A percentile compares a stretch with the other conserved stretches of the same genome.
Conservation (phyloP, 228 moss, liverwort and hornwort genomes). For the Sphagnum fallax region DNA sequence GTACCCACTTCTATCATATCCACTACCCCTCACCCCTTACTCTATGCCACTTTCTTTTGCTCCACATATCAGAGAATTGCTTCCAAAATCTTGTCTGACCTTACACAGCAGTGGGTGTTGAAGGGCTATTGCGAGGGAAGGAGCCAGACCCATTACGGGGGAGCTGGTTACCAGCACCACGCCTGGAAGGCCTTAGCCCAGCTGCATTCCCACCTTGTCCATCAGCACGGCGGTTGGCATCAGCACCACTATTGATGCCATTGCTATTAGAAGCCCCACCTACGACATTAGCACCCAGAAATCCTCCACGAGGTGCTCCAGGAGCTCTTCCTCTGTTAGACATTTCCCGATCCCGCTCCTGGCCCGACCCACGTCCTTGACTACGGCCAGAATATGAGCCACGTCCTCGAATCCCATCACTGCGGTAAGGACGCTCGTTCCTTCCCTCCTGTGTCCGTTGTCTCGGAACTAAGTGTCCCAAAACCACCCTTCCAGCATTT, state of each 20-base stretch:
- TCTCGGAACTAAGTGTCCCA: conserved; percentile 7
- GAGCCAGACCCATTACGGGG: conserved; percentile 32
- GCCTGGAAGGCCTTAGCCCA: conserved; percentile 28
- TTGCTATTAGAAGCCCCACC: conserved; percentile 15
- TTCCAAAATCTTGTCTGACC: not conserved
- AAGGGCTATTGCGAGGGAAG: conserved; percentile 15
- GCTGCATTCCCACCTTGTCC: conserved; percentile 32
- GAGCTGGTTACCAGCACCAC: conserved; percentile 38
- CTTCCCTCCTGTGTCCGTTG: conserved; percentile 32
- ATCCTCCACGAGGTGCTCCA: conserved; percentile 47
- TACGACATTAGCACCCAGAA: conserved; percentile 25
- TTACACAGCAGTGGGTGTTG: conserved; percentile 16
- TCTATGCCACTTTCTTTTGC: no score
- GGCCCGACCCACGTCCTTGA: conserved; percentile 40
- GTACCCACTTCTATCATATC: no score
- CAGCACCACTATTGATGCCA: conserved; percentile 11
- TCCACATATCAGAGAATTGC: no score
- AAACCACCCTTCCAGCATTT: not conserved
- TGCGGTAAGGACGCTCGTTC: conserved; percentile 39
- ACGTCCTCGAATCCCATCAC: conserved; percentile 69
- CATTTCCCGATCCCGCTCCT: conserved; percentile 46
- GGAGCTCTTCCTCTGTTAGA: conserved; percentile 45
- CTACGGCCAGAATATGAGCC: conserved; percentile 45
- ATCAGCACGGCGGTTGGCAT: conserved; percentile 44
- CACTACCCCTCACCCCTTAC: no score